Conservation (phyloP, 1,139 yeast species). For the Yamadazyma buinensis region DNA sequence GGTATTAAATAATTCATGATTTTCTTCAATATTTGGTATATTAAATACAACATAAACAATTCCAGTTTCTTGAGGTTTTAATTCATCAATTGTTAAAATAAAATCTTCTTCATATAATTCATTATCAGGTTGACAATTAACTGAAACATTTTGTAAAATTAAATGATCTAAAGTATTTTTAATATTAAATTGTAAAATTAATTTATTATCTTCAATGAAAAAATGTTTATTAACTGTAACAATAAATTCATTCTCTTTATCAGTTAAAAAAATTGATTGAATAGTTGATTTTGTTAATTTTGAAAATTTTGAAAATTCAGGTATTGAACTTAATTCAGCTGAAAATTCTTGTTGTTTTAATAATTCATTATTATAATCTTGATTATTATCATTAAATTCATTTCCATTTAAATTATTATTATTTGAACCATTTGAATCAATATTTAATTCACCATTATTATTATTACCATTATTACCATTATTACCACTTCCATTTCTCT, state of each 20-base stretch:
- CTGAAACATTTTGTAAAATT: constrained; percentile 76
- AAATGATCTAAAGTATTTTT: constrained; percentile 80
- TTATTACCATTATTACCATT: constrained; percentile 4
- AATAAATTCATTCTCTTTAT: constrained; percentile 89
- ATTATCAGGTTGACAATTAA: constrained; percentile 62
- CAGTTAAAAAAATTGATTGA: constrained; percentile 69
- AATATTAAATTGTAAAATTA: constrained; percentile 82
- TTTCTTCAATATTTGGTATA: constrained; percentile 44
- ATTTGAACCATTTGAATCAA: constrained; percentile 4
- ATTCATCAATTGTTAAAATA: constrained; percentile 67
- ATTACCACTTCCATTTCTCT: constrained; percentile 10
- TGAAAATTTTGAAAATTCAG: constrained; percentile 73
- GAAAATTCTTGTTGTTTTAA: constrained; percentile 61
- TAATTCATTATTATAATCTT: constrained; percentile 33
- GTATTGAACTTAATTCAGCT: constrained; percentile 60
- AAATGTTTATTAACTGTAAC: constrained; percentile 82
- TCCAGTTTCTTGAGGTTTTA: constrained; percentile 70
- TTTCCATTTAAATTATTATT: too few species aligned
- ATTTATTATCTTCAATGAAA: constrained; percentile 58
- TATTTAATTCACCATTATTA: background rate
- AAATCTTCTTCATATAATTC: constrained; percentile 65
- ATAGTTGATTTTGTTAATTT: constrained; percentile 66
- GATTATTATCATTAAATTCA: constrained; percentile 11
- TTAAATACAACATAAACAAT: constrained; percentile 75
- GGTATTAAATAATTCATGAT: constrained; percentile 43